Evolutionary conservation across 176 grass and related monocot genomes (phyloP).

Genomic region (Ensete glaucum): DNA sequence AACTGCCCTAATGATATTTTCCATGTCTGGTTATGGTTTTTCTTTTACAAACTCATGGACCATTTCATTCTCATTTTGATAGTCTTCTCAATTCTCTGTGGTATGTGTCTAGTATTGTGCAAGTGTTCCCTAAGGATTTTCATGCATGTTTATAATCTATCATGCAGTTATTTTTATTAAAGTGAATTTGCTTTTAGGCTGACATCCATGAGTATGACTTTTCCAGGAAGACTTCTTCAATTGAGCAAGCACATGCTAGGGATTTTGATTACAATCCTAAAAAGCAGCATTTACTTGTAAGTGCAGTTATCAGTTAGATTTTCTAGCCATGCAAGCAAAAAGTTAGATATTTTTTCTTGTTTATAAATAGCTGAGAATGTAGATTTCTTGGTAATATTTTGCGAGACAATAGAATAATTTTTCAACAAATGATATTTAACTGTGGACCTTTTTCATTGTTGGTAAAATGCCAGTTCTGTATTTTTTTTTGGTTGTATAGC

Average conservation of each 20-base stretch:
- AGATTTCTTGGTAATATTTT: not conserved
- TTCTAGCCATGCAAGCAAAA: not conserved
- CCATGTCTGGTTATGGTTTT: no score
- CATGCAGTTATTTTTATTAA: no score
- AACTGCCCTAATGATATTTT: no score
- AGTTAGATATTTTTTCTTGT: not conserved
- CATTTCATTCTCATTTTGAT: no score
- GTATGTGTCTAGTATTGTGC: no score
- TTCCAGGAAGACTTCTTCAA: constrained; percentile 57
- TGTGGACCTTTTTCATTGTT: not conserved
- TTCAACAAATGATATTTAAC: not conserved
- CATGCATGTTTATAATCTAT: no score
- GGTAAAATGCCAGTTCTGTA: not conserved
- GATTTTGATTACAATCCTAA: constrained; percentile 97
- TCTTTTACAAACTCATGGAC: no score
- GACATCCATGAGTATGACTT: constrained; percentile 17
- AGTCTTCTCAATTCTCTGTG: no score
- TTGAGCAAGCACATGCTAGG: constrained; percentile 74
- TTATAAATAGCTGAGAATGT: not conserved
- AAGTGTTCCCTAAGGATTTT: no score
- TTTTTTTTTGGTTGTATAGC: not conserved
- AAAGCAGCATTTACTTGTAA: constrained; percentile 83
- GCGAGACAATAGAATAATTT: not conserved
- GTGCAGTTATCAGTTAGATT: constrained; percentile 25
- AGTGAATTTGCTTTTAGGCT: not conserved